A percentile compares a stretch with the other conserved stretches of the same genome.
Conservation (phyloP, 495 filamentous ascomycete species). For the Aspergillus kassunensis region DNA sequence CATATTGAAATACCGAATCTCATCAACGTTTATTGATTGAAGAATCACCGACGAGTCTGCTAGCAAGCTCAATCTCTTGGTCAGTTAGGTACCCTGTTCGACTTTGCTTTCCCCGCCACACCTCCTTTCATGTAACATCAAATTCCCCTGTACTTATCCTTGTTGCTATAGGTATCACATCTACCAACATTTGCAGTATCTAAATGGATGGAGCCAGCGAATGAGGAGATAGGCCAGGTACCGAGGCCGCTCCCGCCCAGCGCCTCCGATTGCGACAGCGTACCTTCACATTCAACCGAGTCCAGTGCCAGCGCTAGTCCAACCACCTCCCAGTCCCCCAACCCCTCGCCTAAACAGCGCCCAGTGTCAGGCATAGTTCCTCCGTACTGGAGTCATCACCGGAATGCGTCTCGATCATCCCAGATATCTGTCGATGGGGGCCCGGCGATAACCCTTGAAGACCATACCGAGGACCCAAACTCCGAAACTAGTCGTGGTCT, state of each 20-base stretch:
- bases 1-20: not conserved
- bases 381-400: slow-evolving; percentile 50
- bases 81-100: slow-evolving; percentile 7
- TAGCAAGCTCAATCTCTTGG: slow-evolving; percentile 3
- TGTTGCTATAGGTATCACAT: slow-evolving; percentile 5
- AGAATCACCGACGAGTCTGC: slow-evolving; percentile 2
- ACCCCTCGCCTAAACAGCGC: slow-evolving; percentile 25
- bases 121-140: slow-evolving; percentile 12
- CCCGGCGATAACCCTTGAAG: slow-evolving; percentile 60
- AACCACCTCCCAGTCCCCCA: slow-evolving; percentile 7
- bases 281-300: slow-evolving; percentile 3
- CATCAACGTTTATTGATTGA: not conserved
- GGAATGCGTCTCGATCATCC: slow-evolving; percentile 40
- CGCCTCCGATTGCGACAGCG: slow-evolving; percentile 6
- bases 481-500: slow-evolving; percentile 57
- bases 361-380: slow-evolving; percentile 42
- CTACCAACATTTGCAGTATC: slow-evolving; percentile 15
- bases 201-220: slow-evolving; percentile 50
- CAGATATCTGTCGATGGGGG: slow-evolving; percentile 38
- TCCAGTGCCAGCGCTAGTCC: slow-evolving; percentile 5
- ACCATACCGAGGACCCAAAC: slow-evolving; percentile 61
- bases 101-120: slow-evolving; percentile 15
- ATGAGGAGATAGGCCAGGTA: slow-evolving; percentile 39
- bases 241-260: slow-evolving; percentile 23
- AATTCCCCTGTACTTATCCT: slow-evolving; percentile 19